Evolutionary conservation across 1,284 basidiomycete genomes (phyloP), one percentile per base, ranked within the genome.

Genomic region (Trametes versicolor): DNA sequence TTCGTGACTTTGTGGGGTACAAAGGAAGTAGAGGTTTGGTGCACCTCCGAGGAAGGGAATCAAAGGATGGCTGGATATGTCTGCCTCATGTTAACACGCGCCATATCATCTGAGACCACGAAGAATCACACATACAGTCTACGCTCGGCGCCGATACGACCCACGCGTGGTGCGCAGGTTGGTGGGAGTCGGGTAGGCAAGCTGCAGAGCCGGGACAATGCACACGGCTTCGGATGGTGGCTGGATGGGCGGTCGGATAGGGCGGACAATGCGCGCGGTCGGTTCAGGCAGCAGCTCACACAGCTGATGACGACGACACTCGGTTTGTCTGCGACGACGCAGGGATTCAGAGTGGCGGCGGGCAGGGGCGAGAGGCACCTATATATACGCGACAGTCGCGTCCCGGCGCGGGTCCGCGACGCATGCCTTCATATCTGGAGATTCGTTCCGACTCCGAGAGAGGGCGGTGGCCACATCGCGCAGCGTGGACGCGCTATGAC

Each of bases 401-500:
- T 64, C 63, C 63, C 61, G 61, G 61, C 48, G 61, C 61, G 48
- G 61, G 43, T 57, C 61, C 65, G 65, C 62, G 54, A 64, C 58
- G 41, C 47, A 48, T 53, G 65, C 29, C 54, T 60, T 64, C 58
- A 57, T 62, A 65, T 66, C 64, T 66, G 41, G 49, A 69, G 67
- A 66, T 69, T 69, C 58, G 61, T 50, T 52, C 61, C 61, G 61
- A 62, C 27, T 10, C 61, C 61, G 63, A 52, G 59, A 48, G 58
- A 47, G 64, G 64, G 60, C 48, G 52, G 52, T 61, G 63, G 66
- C 53, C 63, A 65, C 61, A 63, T 39, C 60, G 57, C 55, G 63
- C 59, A 64, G 60, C 52, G 63, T 64, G 63, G 51, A 59, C 61
- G 67, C 57, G 64, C 67, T 66, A 69, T 69, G 68, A 66, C 68